phyloP scores from a whole-genome alignment of 495 filamentous ascomycete species.

The Talaromyces stipitatus region DNA sequence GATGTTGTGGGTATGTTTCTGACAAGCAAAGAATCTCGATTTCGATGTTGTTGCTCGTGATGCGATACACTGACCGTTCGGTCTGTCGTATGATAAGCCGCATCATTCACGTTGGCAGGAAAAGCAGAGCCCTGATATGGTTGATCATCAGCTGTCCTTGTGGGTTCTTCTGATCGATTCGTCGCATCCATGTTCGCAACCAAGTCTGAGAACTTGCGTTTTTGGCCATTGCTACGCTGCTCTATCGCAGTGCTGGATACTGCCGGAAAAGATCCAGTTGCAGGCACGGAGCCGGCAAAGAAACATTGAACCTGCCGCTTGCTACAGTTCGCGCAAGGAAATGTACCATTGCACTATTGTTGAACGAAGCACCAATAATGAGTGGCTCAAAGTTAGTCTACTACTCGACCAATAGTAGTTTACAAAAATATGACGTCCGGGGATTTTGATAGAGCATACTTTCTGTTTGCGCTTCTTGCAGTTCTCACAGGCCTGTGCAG shows the following conservation, averaged over 20 bases:
- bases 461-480: slow-evolving; percentile 7
- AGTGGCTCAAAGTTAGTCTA: not conserved
- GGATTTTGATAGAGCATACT: not conserved
- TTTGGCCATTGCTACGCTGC: slow-evolving; percentile 2
- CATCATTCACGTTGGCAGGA: not conserved
- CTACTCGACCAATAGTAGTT: not conserved
- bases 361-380: not conserved
- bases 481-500: slow-evolving; percentile 5
- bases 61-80: not conserved
- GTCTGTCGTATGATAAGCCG: not conserved
- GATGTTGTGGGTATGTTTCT: not conserved
- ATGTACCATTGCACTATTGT: slow-evolving; percentile 25
- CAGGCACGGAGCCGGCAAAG: not conserved
- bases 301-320: slow-evolving; percentile 5
- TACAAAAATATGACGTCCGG: not conserved
- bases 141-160: not conserved
- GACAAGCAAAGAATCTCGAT: slow-evolving; percentile 2
- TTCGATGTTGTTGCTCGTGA: not conserved
- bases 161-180: not conserved
- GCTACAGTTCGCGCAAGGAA: slow-evolving; percentile 31
- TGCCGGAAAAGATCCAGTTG: not conserved
- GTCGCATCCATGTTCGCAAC: not conserved
- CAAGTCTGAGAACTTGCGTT: not conserved
- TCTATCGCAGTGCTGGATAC: not conserved
- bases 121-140: not conserved